Evolutionary conservation across 345 rosid genomes (phyloP).

Genomic region (Euphorbia tirucalli): DNA sequence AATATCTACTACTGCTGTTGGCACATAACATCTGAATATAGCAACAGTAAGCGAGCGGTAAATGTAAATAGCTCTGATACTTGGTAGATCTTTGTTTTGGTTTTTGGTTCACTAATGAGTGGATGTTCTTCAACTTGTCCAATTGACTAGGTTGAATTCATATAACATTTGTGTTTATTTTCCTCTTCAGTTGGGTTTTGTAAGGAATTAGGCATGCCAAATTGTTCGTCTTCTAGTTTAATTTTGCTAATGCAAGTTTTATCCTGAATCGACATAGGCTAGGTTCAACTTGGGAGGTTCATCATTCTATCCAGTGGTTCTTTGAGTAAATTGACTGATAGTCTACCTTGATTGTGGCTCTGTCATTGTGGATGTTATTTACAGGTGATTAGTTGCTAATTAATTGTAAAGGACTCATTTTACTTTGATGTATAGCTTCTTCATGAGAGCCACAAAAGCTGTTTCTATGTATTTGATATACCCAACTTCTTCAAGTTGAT

Average conservation of each 20-base stretch:
- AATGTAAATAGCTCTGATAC: not conserved
- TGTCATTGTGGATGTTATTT: not conserved
- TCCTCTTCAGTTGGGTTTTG: not conserved
- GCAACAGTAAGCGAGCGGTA: not conserved
- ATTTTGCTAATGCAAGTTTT: not conserved
- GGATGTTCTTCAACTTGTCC: not conserved
- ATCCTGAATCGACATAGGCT: not conserved
- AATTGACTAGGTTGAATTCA: not conserved
- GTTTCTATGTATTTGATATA: not conserved
- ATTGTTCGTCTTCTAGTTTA: not conserved
- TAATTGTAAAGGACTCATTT: slow-evolving; percentile 7
- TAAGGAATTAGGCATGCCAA: not conserved
- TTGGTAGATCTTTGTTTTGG: not conserved
- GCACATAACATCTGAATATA: not conserved
- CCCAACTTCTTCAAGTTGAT: no score
- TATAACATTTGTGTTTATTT: not conserved
- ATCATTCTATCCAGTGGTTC: not conserved
- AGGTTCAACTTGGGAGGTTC: slow-evolving; percentile 2
- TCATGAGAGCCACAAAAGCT: not conserved
- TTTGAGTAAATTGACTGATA: not conserved
- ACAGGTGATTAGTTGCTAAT: not conserved
- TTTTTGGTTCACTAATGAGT: no score
- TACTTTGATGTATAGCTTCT: not conserved
- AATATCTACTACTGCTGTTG: no score
- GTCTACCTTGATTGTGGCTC: no score